Base-by-base conservation (phyloP, 2,329 filamentous ascomycete species). In the Penicillium digitatum region DNA sequence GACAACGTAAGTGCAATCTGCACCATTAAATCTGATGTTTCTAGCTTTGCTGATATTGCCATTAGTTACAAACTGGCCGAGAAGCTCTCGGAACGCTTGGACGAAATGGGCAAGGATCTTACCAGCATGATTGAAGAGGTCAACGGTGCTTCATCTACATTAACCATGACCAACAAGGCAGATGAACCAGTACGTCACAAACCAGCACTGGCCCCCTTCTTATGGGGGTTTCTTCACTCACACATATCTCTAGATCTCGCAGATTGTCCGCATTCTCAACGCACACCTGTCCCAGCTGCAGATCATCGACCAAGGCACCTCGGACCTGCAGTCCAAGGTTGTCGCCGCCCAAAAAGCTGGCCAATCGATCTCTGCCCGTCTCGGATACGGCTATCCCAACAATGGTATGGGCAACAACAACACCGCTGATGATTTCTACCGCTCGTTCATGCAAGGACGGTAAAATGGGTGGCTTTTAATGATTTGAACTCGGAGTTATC, bases 111-210 rank as follows among this genome's bases (percentile, higher is more conserved):
- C 69, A 89, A 90, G 70, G 91, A 96, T 70, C 80, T 99, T 60
- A 86, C 85, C 45, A 93, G 90, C 76, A 97, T 99, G 91, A 95
- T 99, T 65, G 92, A 95, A 70, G 94, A 97, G 75, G 95, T 99
- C 71, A 99, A 99, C 71, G 85, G 87, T 64, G 93, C 95, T 59
- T 94, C 90, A n/a, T 83, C 89, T 52, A 90, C 87, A 24, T 78
- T 99, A 62, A 93, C 86, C 81, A 96, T 95, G 81, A 90, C 88
- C 55, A 87, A 83, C 74, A 95, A 95, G 75, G 84, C 89, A 27
- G 89, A 94, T 72, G 90, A 94, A 75, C 89, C 89, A 63, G 90
- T 94, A 82, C 76, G 86, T 82, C 20, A n/a, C 24, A 11, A 32
- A 27, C 20, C 16, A 32, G 14, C 24, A 34, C 18, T 9, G 6